Evolutionary conservation across 2,329 filamentous ascomycete species (phyloP).

Genomic region (Phialemonium atrogriseum): DNA sequence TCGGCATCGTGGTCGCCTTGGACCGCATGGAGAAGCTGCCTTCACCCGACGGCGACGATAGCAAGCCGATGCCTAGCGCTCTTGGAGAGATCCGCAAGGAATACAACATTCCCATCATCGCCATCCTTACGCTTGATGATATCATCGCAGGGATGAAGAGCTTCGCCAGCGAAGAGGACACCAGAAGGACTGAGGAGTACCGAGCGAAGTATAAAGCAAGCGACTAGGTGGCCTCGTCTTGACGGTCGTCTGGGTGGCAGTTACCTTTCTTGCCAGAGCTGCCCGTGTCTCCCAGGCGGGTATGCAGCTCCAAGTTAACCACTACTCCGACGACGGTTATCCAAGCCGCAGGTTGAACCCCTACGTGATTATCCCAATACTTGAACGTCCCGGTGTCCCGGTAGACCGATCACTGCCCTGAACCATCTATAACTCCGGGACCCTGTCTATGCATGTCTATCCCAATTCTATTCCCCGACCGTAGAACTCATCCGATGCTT

Average conservation of each 20-base stretch:
- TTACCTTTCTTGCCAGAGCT: no score
- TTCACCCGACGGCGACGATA: slow-evolving; percentile 54
- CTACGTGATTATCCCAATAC: no score
- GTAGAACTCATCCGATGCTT: no score
- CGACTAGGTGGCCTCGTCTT: slow-evolving; percentile 28
- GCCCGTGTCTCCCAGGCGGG: no score
- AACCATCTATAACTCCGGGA: no score
- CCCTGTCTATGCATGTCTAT: no score
- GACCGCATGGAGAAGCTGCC: slow-evolving; percentile 81
- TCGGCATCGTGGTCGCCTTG: slow-evolving; percentile 80
- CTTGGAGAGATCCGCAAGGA: slow-evolving; percentile 80
- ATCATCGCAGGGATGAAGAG: slow-evolving; percentile 62
- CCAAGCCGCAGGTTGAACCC: no score
- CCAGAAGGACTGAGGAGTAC: slow-evolving; percentile 66
- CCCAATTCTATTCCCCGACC: no score
- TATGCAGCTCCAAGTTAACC: no score
- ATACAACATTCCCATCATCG: slow-evolving; percentile 73
- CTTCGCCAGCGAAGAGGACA: slow-evolving; percentile 52
- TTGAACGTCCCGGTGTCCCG: no score
- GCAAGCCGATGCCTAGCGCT: slow-evolving; percentile 64
- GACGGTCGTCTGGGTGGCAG: slow-evolving; percentile 5
- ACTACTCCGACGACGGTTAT: no score
- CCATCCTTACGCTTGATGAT: slow-evolving; percentile 79
- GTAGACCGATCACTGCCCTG: no score
- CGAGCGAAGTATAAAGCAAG: slow-evolving; percentile 55